Evolutionary conservation across 139 green algal species (phyloP).

Genomic region (Closterium sp.): DNA sequence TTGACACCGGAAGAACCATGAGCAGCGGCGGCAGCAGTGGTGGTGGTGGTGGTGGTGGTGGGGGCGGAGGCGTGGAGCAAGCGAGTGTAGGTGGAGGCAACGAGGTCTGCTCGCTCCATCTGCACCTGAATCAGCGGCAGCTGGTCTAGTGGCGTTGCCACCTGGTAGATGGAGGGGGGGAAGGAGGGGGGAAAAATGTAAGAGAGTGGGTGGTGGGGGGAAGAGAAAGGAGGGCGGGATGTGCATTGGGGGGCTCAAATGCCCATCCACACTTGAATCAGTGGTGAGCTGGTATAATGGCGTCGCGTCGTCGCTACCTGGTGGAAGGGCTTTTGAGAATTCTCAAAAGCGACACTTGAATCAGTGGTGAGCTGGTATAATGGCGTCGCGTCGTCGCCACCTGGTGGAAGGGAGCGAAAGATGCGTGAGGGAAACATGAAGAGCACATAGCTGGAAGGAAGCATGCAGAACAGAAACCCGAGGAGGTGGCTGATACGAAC

Average conservation of each 20-base stretch:
- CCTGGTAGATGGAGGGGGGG: neutral
- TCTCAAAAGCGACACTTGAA: too few relatives aligned
- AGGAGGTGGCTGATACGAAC: too few relatives aligned
- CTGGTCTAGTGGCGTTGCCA: conserved; percentile 7
- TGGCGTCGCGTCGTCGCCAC: too few relatives aligned
- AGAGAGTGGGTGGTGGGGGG: too few relatives aligned
- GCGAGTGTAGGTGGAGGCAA: neutral
- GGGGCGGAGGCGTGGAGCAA: neutral
- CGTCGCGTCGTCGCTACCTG: neutral
- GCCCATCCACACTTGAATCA: neutral
- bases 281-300: neutral
- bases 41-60: too few relatives aligned
- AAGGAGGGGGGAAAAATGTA: neutral
- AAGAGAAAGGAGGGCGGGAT: neutral
- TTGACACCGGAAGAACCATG: neutral
- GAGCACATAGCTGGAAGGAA: too few relatives aligned
- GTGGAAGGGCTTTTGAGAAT: neutral
- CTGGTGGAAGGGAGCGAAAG: too few relatives aligned
- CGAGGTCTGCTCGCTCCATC: conserved; percentile 3
- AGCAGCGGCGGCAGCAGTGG: neutral
- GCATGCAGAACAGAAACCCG: too few relatives aligned
- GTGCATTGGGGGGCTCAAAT: neutral
- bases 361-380: too few relatives aligned
- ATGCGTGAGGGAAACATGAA: too few relatives aligned
- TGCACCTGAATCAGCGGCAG: conserved; percentile 23